Conservation (phyloP, 1,139 yeast genomes). For the Wickerhamomyces sp. region DNA sequence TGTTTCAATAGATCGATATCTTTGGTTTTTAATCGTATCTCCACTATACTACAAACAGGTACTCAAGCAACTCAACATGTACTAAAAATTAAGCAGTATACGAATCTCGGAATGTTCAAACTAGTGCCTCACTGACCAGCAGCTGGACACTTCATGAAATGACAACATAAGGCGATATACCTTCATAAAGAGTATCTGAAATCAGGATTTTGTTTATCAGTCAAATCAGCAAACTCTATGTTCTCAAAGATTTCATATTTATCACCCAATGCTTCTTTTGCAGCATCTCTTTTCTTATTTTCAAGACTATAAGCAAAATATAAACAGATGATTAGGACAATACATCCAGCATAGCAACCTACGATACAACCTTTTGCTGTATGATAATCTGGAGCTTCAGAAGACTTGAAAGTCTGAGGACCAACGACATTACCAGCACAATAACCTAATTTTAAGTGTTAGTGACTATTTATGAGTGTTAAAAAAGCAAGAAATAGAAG, state of each 20-base stretch:
- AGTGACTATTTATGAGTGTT: no score
- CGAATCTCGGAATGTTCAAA: no score
- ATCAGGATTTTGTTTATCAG: constrained; percentile 51
- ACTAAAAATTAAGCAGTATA: no score
- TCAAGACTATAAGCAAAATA: constrained; percentile 30
- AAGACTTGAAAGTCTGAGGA: constrained; percentile 39
- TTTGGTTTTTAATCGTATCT: no score
- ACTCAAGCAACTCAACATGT: no score
- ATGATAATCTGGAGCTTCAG: constrained; percentile 37
- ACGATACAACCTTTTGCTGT: constrained; percentile 20
- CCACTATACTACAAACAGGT: no score
- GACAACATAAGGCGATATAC: no score
- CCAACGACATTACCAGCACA: constrained; percentile 46
- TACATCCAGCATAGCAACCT: constrained; percentile 31
- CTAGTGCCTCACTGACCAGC: no score
- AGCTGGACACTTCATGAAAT: no score
- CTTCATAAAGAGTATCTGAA: constrained; percentile 35
- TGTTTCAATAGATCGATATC: no score
- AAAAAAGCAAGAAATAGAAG: no score
- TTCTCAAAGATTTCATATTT: constrained; percentile 23
- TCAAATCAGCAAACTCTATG: constrained; percentile 44
- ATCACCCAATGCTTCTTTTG: constrained; percentile 20
- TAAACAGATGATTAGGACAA: constrained; percentile 10
- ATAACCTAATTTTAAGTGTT: constrained; percentile 24
- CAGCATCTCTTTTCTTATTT: constrained; percentile 25